Evolutionary conservation across 257 asterid species (phyloP), one percentile per base, ranked within the genome.

Genomic region (Galeopsis tetrahit): DNA sequence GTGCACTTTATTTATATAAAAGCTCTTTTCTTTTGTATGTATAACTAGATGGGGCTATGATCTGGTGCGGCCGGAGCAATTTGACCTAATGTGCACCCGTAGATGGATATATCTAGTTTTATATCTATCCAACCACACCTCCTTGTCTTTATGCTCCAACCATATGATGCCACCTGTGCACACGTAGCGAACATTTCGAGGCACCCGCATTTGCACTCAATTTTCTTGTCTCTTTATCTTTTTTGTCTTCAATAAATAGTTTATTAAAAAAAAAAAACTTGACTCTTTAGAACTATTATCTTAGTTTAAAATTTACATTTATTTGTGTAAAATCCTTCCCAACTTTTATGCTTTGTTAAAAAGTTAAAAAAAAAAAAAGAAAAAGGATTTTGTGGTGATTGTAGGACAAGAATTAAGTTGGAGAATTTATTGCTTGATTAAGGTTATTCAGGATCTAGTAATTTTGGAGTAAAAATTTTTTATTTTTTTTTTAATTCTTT

Each of bases 151-250:
- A 2, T 39, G 63, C 4, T 70, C 78, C 78, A 80, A 75, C 77
- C 80, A 71, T 11, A 8, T 40, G 1, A 4, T 73, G 83, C 74
- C 85, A 81, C 9, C 40, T 78, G 82, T 70, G 66, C 69, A 43
- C 69, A 44, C 59, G 17, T 51, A 67, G 82, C 86, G 84, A 80
- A 78, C 87, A 68, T 72, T 69, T 77, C 89, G 79, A 86, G 85
- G 90, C 86, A 57, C 83, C 71, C 76, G 71, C 81, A 71, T 70
- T 78, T 66, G 62, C 76, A 65, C 72, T 53, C 53, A 36, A 51
- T 21, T 63, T 72, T 28, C 10, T 7, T 62, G 9, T 57, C 34
- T 32, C 9, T 51, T 66, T 58, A 2, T 15, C 46, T 67, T 11
- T 10, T 42, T 36, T 49, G 56, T 59, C 70, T 21, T 49, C 33